phyloP scores from a whole-genome alignment of 2,329 filamentous ascomycete species.

The Penicillium crustosum region DNA sequence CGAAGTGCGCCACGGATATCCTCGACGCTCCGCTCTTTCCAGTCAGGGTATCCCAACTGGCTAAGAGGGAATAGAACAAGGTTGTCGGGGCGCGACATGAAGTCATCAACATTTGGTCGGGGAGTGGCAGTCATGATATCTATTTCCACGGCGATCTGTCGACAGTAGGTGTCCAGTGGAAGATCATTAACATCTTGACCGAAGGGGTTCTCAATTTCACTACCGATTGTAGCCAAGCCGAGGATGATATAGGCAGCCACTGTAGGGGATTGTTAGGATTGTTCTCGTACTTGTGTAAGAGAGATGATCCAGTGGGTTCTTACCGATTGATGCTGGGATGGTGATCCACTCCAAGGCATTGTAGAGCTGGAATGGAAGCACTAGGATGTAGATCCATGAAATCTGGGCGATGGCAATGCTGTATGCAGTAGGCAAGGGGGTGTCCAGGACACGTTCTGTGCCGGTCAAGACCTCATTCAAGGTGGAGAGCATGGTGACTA shows the following conservation, averaged over 20 bases:
- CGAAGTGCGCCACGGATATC: slow-evolving; percentile 48
- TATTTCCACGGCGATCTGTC: slow-evolving; percentile 70
- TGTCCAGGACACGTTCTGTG: slow-evolving; percentile 76
- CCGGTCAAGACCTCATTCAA: slow-evolving; percentile 72
- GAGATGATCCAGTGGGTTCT: slow-evolving; percentile 4
- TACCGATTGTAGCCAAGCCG: slow-evolving; percentile 71
- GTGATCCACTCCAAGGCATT: slow-evolving; percentile 66
- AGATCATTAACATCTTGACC: slow-evolving; percentile 81
- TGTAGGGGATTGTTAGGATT: slow-evolving; percentile 15
- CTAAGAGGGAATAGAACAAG: slow-evolving; percentile 42
- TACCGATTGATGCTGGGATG: slow-evolving; percentile 69
- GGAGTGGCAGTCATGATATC: slow-evolving; percentile 67
- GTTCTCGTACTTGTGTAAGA: not conserved
- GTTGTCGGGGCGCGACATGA: slow-evolving; percentile 41
- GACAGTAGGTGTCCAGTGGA: slow-evolving; percentile 73
- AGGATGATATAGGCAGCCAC: slow-evolving; percentile 78
- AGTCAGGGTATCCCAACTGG: slow-evolving; percentile 48
- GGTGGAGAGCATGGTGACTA: slow-evolving; percentile 59
- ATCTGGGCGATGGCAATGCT: slow-evolving; percentile 82
- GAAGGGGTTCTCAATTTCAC: slow-evolving; percentile 83
- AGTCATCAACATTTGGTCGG: slow-evolving; percentile 53
- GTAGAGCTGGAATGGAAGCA: slow-evolving; percentile 79
- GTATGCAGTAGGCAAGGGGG: slow-evolving; percentile 79
- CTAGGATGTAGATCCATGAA: slow-evolving; percentile 78
- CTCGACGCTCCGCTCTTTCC: slow-evolving; percentile 50